Evolutionary conservation across 306 rosid species (phyloP), one percentile per base, ranked within the genome.

Genomic region (Begonia masoniana): DNA sequence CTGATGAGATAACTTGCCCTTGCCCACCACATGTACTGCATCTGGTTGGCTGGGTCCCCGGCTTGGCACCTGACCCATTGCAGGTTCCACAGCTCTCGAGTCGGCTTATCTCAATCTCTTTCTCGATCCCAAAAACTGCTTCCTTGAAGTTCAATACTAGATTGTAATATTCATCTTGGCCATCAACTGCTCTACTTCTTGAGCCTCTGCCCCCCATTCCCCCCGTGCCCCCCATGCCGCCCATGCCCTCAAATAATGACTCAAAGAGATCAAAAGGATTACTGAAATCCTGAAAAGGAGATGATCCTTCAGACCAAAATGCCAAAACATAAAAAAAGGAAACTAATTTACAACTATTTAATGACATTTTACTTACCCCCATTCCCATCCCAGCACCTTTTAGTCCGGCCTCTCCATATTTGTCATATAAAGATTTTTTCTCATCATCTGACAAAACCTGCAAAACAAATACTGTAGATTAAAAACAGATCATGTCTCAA

Each of bases 381-480:
- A 56, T 76, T 75, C 88, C 96, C 76, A 79, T 68, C 59, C 92
- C 92, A 56, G 84, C 74, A 61, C 96, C 97, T 70, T 86, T 86
- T 51, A 92, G 82, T 65, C 99, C 99, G 52, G 94, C 96, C 81
- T 92, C 99, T 62, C 99, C 99, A 49, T 81, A 92, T 64, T 51
- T 81, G 68, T 92, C 99, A 67, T 92, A 92, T 43, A 92, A 68
- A 21, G 94, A 75, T 49, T 81, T 70, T 54, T 92, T 92, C 73
- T 92, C 99, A 64, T 86, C 96, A 67, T 92, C 99, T 50, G 99
- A 92, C 69, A 92, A 79, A 62, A 92, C 99, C 99, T 92, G 66
- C 24, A 63, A 69, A 71, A 67, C 10, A 71, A 54, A 62, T 43
- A 43, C 55, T 57, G 39, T 7, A 31, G 39, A 31, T 31, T 36